phyloP scores from a whole-genome alignment of 106 monocot genomes.

The Apostasia ramifera region DNA sequence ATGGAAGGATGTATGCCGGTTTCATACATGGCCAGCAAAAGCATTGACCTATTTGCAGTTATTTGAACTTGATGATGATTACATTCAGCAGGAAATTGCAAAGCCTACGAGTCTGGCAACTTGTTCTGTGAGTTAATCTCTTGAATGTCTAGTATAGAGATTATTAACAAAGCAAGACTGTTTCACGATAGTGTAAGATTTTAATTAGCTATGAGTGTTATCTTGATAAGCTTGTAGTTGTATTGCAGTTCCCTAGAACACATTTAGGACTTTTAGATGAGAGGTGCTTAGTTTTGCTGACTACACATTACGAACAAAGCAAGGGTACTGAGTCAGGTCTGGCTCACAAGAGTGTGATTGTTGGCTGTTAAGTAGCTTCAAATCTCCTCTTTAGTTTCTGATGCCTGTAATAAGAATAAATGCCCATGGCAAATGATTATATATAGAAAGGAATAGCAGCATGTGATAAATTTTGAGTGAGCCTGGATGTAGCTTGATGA shows the following conservation, averaged over 20 bases:
- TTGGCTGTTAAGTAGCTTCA: too few relatives aligned
- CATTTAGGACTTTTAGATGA: not conserved
- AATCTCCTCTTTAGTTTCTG: too few relatives aligned
- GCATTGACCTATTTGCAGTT: constrained; percentile 65
- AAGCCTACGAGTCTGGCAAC: constrained; percentile 38
- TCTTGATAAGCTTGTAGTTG: not conserved
- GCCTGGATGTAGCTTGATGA: too few relatives aligned
- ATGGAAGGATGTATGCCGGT: constrained; percentile 71
- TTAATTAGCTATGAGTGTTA: not conserved
- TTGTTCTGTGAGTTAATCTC: constrained; percentile 49
- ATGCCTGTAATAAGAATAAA: too few relatives aligned
- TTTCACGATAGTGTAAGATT: too few relatives aligned
- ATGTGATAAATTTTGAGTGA: too few relatives aligned
- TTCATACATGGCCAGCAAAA: constrained; percentile 68
- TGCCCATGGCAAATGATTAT: too few relatives aligned
- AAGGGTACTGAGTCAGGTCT: not conserved
- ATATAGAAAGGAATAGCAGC: too few relatives aligned
- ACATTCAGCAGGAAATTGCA: constrained; percentile 68
- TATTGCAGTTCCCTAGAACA: not conserved
- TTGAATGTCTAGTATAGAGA: not conserved
- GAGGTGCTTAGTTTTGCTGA: not conserved
- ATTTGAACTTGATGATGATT: constrained; percentile 83
- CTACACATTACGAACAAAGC: not conserved
- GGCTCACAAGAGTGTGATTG: too few relatives aligned
- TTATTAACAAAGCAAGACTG: too few relatives aligned